Conservation (phyloP, 78 protist genomes). For the Pelomyxa schiedti region DNA sequence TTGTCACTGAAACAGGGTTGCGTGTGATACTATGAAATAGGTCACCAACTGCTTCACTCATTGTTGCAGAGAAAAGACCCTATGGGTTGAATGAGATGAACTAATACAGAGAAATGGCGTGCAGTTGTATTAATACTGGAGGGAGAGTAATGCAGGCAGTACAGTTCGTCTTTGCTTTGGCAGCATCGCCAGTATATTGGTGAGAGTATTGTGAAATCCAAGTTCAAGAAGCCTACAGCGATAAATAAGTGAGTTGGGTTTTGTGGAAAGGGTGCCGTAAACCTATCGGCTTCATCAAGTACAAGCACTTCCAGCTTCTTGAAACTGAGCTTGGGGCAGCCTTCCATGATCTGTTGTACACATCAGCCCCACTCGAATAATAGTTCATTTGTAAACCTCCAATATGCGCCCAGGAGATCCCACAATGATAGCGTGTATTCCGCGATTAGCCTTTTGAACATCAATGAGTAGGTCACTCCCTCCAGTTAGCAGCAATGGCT, state of each 20-base stretch:
- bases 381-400: neutral
- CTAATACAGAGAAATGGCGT: neutral
- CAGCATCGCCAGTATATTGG: slow-evolving; percentile 24
- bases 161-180: slow-evolving; percentile 77
- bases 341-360: too few relatives aligned
- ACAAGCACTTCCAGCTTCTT: slow-evolving; percentile 71
- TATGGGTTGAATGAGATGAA: neutral
- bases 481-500: too few relatives aligned
- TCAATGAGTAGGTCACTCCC: too few relatives aligned
- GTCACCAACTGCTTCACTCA: slow-evolving; percentile 33
- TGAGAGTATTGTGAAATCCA: slow-evolving; percentile 54
- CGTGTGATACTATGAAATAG: slow-evolving; percentile 59
- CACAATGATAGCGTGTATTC: neutral
- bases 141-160: too few relatives aligned
- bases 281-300: slow-evolving; percentile 80
- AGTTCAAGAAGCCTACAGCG: slow-evolving; percentile 48
- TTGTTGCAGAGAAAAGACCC: slow-evolving; percentile 79
- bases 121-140: neutral
- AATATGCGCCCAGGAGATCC: neutral
- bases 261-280: neutral
- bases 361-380: too few relatives aligned
- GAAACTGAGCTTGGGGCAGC: slow-evolving; percentile 1
- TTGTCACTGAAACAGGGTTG: slow-evolving; percentile 55
- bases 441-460: too few relatives aligned
- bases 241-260: too few relatives aligned